Evolutionary conservation across 129 eudicot species (phyloP), one percentile per base, ranked within the genome.

Genomic region (Flaveria sonorensis): DNA sequence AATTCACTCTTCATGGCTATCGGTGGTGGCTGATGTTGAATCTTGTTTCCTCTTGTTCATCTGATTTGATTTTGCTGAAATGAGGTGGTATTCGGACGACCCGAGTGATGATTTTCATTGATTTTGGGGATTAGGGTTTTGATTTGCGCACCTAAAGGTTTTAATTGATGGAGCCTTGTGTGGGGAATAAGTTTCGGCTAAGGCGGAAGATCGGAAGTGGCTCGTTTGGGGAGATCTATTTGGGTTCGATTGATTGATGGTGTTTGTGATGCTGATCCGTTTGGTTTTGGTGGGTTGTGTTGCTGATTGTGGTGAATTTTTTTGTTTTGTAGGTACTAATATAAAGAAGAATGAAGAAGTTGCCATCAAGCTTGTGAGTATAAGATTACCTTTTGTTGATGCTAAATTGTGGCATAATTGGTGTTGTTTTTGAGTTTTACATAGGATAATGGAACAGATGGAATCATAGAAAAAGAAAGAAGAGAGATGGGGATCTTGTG

Each of bases 351-450:
- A 91, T 72, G 97, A 94, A 85, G 97, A 94, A 82, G 90, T 94
- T 77, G 98, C 98, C 46, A 94, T 94, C 26, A 94, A 94, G 91
- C 96, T 94, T 47, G 98, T 94, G 79, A 89, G 97, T 87, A 21
- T 20, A 57, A 61, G 56, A 60, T 68, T 68, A 55, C 36, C 15
- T 21, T 18, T 61, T 72, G 36, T 15, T 70, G 45, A 0, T 65
- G 30, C 39, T 62, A 3, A 21, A 30, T 47, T 48, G 60, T 36
- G 19, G 36, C 43, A 46, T 70, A 30, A 46, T 72, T 21, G 11
- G n/a, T 65, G 53, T 50, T 74, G 23, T 26, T 64, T 18, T 65
- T 14, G 51, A 73, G 28, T 40, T 72, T 42, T 69, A 13, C 14
- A 23, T n/a, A 45, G 48, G 79, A 45, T 46, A n/a, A n/a, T n/a